These are phyloP conservation scores for Erythrophleum ivorense DNA, from an alignment of 331 rosid genomes.

Conservation along the genomic window DNA sequence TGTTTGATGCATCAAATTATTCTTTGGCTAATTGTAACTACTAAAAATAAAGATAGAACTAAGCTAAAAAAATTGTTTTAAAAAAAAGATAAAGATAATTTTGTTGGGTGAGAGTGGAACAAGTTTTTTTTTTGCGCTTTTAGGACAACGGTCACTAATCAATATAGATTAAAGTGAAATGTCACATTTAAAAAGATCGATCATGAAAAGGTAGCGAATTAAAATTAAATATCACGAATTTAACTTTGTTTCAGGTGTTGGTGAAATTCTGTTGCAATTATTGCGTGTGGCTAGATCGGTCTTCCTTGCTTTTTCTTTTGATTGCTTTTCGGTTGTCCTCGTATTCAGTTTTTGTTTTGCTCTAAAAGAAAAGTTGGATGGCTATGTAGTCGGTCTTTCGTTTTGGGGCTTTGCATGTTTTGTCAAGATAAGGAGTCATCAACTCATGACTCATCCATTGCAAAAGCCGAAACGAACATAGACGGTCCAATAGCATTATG, in stretches of 20 bases:
- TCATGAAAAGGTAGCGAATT: neutral
- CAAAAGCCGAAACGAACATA: neutral
- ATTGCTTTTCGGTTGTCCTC: constrained; percentile 17
- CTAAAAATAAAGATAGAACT: neutral
- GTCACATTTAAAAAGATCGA: no score
- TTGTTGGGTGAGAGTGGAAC: no score
- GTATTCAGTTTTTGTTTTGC: constrained; percentile 17
- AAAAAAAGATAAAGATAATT: neutral
- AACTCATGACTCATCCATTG: neutral
- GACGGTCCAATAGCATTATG: constrained; percentile 33
- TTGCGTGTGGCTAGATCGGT: constrained; percentile 23
- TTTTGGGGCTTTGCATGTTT: constrained; percentile 19
- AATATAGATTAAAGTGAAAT: no score
- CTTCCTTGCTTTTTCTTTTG: neutral
- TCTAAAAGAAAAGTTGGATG: neutral
- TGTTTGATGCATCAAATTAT: neutral
- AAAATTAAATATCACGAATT: neutral
- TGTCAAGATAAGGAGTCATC: neutral
- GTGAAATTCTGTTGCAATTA: constrained; percentile 22
- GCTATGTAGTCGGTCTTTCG: neutral
- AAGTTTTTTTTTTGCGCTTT: neutral
- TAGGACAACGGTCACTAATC: neutral
- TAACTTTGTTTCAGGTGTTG: neutral
- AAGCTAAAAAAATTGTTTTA: neutral
- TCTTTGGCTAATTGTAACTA: neutral